These are phyloP conservation scores for Neofusicoccum kwambonambiense DNA, from an alignment of 2,329 filamentous ascomycete genomes.

Conservation along the genomic window DNA sequence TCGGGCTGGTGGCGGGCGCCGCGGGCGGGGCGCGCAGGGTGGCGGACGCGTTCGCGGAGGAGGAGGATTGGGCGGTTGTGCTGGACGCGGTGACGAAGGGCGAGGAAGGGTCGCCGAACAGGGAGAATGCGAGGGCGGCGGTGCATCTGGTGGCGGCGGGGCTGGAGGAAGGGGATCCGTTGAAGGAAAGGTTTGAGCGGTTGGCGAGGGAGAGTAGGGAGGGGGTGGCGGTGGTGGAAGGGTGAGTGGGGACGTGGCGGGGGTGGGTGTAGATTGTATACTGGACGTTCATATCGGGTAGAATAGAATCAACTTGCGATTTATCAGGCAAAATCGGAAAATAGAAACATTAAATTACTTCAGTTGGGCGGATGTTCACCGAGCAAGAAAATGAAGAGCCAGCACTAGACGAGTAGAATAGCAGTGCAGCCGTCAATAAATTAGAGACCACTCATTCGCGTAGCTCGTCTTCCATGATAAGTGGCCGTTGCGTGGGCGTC, in stretches of 20 bases:
- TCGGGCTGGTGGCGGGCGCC: slow-evolving; percentile 9
- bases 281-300: no score
- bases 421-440: no score
- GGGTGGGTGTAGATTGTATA: no score
- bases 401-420: no score
- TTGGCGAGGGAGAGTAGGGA: slow-evolving; percentile 1
- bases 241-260: background rate
- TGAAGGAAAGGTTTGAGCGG: background rate
- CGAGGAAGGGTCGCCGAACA: background rate
- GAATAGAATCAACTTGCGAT: no score
- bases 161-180: background rate
- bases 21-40: slow-evolving; percentile 3
- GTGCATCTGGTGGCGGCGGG: background rate
- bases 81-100: background rate
- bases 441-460: no score
- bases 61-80: slow-evolving; percentile 2
- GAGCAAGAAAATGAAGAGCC: no score
- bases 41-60: slow-evolving; percentile 1
- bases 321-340: no score
- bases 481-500: no score
- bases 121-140: background rate
- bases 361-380: no score
- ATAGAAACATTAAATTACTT: no score
- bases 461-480: no score
- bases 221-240: background rate